Conservation (phyloP, 1,284 basidiomycete species). For the Exobasidium cylindrosporum region DNA sequence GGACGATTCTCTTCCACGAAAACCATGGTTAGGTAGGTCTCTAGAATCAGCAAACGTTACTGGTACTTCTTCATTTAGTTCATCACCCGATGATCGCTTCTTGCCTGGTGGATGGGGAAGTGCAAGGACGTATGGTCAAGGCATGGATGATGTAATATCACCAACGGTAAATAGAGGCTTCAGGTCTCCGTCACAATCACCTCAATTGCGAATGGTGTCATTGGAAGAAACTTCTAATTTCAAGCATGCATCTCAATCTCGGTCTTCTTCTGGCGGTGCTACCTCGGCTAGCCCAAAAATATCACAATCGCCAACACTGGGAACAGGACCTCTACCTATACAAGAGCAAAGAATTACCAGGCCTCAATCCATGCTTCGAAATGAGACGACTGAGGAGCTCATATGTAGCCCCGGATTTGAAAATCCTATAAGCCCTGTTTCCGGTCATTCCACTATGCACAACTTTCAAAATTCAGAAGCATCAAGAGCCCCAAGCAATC, state of each 20-base stretch:
- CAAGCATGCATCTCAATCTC: neutral
- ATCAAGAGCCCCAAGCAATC: no score
- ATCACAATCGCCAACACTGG: neutral
- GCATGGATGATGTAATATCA: neutral
- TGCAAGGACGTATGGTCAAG: neutral
- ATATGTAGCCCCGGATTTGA: neutral
- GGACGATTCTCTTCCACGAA: neutral
- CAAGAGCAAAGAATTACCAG: neutral
- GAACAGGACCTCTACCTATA: neutral
- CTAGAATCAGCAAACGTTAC: neutral
- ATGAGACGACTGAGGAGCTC: neutral
- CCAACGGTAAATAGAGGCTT: neutral
- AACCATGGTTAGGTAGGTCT: neutral
- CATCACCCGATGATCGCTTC: constrained; percentile 6
- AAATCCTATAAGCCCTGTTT: neutral
- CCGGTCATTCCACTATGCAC: neutral
- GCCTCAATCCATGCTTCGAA: neutral
- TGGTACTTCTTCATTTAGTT: constrained; percentile 6
- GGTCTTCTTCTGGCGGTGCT: neutral
- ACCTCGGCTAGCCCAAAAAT: neutral
- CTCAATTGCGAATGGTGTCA: neutral
- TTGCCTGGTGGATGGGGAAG: constrained; percentile 10
- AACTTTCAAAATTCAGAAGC: no score
- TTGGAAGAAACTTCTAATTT: neutral
- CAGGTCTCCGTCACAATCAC: constrained; percentile 1